Base-by-base conservation (phyloP, 1,284 basidiomycete genomes). In the Entoloma clypeatum region DNA sequence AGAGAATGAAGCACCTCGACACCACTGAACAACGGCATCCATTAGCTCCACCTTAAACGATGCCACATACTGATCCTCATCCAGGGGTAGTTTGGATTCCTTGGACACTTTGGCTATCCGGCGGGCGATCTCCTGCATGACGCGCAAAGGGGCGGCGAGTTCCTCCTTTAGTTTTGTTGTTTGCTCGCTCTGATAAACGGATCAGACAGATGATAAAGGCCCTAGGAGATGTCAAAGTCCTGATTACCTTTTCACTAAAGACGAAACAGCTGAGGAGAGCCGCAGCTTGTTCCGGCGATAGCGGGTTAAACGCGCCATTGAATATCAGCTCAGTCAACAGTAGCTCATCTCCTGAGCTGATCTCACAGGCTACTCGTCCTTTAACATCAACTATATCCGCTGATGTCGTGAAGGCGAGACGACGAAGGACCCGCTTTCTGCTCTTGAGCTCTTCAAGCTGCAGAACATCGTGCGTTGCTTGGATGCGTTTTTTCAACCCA, bases 11-110 rank as follows among this genome's bases (percentile, higher is more conserved):
- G 92, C 89, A 1, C 96, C 96, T 23, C 91, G 82, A 67, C 95
- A 99, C 96, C 96, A 99, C 54, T 93, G 87, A 44, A 94, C 75
- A 14, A 99, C 95, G 4, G 88, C 87, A 53, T 98, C 95, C 92
- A 98, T 98, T 44, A 99, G 79, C 59, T 98, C 95, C 19, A 97
- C 92, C 64, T 97, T 97, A 82, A 99, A 99, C 11, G 85, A 87
- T 44, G 82, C 75, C 2, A 99, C 92, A 60, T 99, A 99, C 50
- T 97, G 92, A 44, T 97, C 88, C 63, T 99, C 95, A 41, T 90
- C 82, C 26, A 99, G 61, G 0, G 84, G 68, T 4, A 99, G 71
- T 59, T 96, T 95, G 28, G 85, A 87, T 64, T 99, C 96, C 53
- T 89, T 88, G 2, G 92, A 92, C 1, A 99, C 92, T 58, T 92